Evolutionary conservation across 208 protist genomes (phyloP).

Genomic region (Novymonas esmeraldas): DNA sequence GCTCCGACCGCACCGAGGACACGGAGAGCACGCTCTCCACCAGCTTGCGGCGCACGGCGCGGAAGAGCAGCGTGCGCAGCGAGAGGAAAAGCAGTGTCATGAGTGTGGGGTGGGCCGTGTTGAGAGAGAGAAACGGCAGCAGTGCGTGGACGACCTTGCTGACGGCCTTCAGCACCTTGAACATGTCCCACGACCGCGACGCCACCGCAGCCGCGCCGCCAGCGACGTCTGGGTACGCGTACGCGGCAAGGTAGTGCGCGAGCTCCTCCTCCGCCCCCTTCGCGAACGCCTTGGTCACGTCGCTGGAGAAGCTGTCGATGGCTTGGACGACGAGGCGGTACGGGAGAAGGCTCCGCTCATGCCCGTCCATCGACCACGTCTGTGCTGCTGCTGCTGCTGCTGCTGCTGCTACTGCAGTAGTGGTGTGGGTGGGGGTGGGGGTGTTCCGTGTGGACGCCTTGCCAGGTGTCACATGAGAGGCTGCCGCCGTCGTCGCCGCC

Average conservation of each 20-base stretch:
- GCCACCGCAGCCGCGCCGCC: conserved; percentile 19
- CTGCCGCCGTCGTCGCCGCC: neutral
- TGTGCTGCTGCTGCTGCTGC: neutral
- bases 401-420: conserved; percentile 1
- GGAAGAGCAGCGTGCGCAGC: conserved; percentile 70
- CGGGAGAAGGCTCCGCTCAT: conserved; percentile 24
- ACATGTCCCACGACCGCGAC: conserved; percentile 47
- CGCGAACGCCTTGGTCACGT: conserved; percentile 50
- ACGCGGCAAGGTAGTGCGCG: conserved; percentile 16
- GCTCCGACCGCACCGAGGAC: conserved; percentile 76
- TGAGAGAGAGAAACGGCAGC: conserved; percentile 79
- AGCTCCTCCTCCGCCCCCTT: conserved; percentile 56
- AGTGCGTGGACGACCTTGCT: conserved; percentile 71
- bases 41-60: conserved; percentile 59
- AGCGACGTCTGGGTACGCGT: conserved; percentile 16
- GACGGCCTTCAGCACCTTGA: conserved; percentile 71
- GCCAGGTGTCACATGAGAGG: neutral
- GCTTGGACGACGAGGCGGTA: conserved; percentile 47
- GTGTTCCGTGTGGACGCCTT: neutral
- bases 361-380: conserved; percentile 22
- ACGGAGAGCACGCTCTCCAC: conserved; percentile 71
- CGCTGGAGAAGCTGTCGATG: conserved; percentile 57
- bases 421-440: neutral
- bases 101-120: conserved; percentile 43
- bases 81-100: conserved; percentile 70